These are phyloP conservation scores for Hortiboletus rubellus DNA, from an alignment of 1,284 basidiomycete species.

Conservation along the genomic window DNA sequence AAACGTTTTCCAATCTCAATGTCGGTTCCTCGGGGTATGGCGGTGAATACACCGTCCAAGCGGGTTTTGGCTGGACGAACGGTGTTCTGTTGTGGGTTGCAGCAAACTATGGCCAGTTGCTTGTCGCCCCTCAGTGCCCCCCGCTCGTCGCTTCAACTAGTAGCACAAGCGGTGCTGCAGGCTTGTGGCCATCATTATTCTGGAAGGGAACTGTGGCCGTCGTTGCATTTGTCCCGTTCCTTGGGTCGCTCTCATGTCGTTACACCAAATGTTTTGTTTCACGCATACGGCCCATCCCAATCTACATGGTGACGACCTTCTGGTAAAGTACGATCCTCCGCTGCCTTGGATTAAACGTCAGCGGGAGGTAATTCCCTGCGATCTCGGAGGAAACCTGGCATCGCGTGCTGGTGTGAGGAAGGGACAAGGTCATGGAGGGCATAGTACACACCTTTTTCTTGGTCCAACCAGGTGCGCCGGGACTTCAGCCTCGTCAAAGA, in stretches of 20 bases:
- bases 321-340: no score
- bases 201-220: not conserved
- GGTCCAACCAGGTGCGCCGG: no score
- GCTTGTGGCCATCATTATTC: not conserved
- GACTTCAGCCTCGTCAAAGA: no score
- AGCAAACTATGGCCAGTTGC: slow-evolving; percentile 64
- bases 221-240: not conserved
- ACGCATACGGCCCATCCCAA: no score
- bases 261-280: no score
- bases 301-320: no score
- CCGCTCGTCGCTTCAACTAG: slow-evolving; percentile 34
- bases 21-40: slow-evolving; percentile 84
- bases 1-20: slow-evolving; percentile 79
- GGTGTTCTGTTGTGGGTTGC: slow-evolving; percentile 79
- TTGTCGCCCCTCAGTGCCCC: slow-evolving; percentile 70
- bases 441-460: no score
- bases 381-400: no score
- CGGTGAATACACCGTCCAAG: slow-evolving; percentile 84
- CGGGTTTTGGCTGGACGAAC: slow-evolving; percentile 91
- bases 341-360: no score
- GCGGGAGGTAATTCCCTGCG: no score
- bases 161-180: slow-evolving; percentile 6
- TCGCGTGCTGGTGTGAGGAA: no score
- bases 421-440: no score
- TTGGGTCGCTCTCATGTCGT: not conserved